Evolutionary conservation across 139 green algal species (phyloP), one percentile per base, ranked within the genome.

Genomic region (Ettlia oleoabundans): DNA sequence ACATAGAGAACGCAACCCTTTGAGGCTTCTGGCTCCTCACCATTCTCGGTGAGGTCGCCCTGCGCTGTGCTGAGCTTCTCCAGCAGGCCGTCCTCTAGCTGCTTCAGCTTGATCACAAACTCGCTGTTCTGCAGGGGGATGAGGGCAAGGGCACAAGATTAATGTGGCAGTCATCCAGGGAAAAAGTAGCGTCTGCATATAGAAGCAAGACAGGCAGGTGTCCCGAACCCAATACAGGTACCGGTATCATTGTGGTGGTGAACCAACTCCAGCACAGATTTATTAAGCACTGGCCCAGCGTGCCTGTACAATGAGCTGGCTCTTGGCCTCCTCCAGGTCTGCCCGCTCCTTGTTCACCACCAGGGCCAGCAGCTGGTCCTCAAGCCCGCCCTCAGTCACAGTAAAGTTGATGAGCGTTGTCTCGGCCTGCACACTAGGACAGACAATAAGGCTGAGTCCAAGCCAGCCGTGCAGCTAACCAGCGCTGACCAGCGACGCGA

Each of bases 41-140:
- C 91, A 67, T 98, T 92, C 92, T 98, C 94, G 26, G 94, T 97
- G 78, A 98, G 91, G 85, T 98, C 94, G 32, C 94, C 94, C 90
- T 98, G 91, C 15, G 94, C 94, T 15, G 84, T 91, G 68, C 91
- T 93, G 61, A 98, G 91, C 90, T 96, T 47, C 66, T 84, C 82
- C 61, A 98, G 92, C 78, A 98, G 91, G 65, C 89, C 92, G 86
- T 98, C 92, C 90, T 98, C 95, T 80, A 98, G 92, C 65, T 94
- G 89, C 43, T 90, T 91, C 41, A 98, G 90, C 22, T 89, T 92
- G 84, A 97, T 94, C 66, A 92, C 95, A 91, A 95, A 98, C 86
- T 95, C 85, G 95, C 82, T 90, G 28, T 58, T 72, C 74, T 81
- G 74, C 38, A 66, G 67, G 40, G 4, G n/a, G 40, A 1, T 24